Evolutionary conservation across 345 rosid species (phyloP).

Genomic region (Carallia pectinifolia): DNA sequence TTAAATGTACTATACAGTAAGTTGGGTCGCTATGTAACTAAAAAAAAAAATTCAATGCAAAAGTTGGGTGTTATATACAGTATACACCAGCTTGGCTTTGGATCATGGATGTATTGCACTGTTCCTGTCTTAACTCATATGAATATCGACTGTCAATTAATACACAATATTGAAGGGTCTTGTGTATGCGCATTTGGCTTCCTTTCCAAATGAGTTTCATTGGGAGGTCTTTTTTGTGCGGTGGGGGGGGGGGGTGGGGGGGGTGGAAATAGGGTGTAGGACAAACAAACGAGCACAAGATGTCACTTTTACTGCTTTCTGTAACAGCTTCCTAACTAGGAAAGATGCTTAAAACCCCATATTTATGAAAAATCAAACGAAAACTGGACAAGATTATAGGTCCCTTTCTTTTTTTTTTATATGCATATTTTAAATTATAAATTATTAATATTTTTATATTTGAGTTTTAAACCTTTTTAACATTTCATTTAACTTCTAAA

Average conservation of each 20-base stretch:
- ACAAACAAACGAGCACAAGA: constrained; percentile 3
- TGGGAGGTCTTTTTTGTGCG: neutral
- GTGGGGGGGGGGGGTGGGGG: neutral
- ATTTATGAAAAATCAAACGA: constrained; percentile 13
- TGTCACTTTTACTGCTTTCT: constrained; percentile 24
- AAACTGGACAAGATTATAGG: constrained; percentile 19
- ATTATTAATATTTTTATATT: no score
- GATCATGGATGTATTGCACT: constrained; percentile 18
- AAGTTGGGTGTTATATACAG: neutral
- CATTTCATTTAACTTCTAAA: no score
- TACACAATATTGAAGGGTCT: constrained; percentile 20
- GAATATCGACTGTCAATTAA: constrained; percentile 6
- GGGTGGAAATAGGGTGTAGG: neutral
- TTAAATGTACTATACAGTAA: no score
- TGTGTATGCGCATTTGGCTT: constrained; percentile 4
- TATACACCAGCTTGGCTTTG: no score
- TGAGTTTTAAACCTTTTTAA: no score
- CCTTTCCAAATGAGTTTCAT: constrained; percentile 13
- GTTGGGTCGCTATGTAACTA: neutral
- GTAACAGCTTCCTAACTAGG: constrained; percentile 19
- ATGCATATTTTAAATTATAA: no score
- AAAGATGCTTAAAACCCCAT: constrained; percentile 15
- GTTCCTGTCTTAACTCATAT: constrained; percentile 2
- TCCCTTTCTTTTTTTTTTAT: constrained; percentile 1
- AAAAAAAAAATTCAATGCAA: neutral